A percentile compares a stretch with the other conserved stretches of the same genome.
Conservation (phyloP, 2,329 filamentous ascomycete genomes). For the Penicillium sp. region DNA sequence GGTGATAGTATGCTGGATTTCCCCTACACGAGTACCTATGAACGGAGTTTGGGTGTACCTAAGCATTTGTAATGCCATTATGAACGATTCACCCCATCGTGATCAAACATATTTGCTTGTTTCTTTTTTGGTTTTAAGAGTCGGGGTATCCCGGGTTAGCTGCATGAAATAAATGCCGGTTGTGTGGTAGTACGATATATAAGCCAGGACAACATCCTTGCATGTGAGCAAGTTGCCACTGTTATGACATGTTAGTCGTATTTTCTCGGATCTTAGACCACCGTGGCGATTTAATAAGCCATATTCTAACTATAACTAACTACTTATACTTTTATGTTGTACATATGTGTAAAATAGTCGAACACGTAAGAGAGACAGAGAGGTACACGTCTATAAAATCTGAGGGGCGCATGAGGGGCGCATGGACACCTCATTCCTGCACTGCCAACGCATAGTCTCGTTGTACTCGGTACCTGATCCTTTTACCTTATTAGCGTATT, state of each 20-base stretch:
- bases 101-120: not conserved
- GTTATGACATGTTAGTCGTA: not conserved
- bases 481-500: too few relatives aligned
- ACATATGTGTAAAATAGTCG: not conserved
- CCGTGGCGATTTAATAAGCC: not conserved
- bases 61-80: conserved; percentile 4
- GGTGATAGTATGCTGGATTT: conserved; percentile 22
- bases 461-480: conserved; percentile 20
- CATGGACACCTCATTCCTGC: conserved; percentile 31
- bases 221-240: conserved; percentile 6
- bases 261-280: not conserved
- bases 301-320: too few relatives aligned
- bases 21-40: not conserved
- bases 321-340: not conserved
- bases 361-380: not conserved
- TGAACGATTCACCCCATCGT: not conserved
- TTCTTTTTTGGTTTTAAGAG: not conserved
- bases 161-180: conserved; percentile 4
- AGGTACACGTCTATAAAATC: conserved; percentile 11
- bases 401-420: conserved; percentile 29
- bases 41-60: conserved; percentile 1
- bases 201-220: not conserved
- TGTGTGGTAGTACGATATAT: conserved; percentile 1
- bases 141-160: conserved; percentile 9
- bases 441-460: conserved; percentile 32